Base-by-base conservation (phyloP, 164 flowering plant genomes). In the Piper betle region DNA sequence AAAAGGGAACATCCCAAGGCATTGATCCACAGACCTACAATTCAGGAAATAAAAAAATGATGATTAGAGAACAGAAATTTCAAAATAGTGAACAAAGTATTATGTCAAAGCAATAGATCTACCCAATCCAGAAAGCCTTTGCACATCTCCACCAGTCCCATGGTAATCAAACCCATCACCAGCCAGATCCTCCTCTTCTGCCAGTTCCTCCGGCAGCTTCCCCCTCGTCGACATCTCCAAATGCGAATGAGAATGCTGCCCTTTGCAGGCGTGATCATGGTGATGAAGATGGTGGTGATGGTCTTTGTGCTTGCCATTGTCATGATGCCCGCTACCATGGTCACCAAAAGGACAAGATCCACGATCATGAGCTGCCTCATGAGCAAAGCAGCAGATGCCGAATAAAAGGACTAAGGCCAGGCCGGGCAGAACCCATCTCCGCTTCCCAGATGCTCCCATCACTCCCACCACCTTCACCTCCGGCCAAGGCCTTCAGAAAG, bases 1-100 rank as follows among this genome's bases (percentile, higher is more conserved):
- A 94, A 79, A 53, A 94, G 77, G 15, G 99, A 94, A 74, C 99
- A 94, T 37, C 93, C 97, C 95, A 94, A 72, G 19, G 99, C 95
- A 65, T 74, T 67, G 42, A 82, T 39, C 99, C 99, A 94, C 48
- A 94, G 84, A 48, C 85, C 99, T 93, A 65, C 37, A 50, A 38
- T 53, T 62, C 52, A 18, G 42, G 43, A 59, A 61, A 41, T 54
- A 38, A 40, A 64, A 19, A 62, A 12, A n/a, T 53, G 37, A 60
- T 15, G 7, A 60, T 18, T n/a, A 39, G 13, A n/a, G 16, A 19
- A 59, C 55, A 58, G 25, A 56, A 46, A 37, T 13, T 62, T 13
- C 33, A 62, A 50, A 25, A 53, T 11, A 16, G 18, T 17, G 6
- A 17, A 18, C 55, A 25, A 18, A 53, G 39, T 53, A 13, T 53